Evolutionary conservation across 768 basidiomycete species (phyloP), one percentile per base, ranked within the genome.

Genomic region (Psilocybe sp.): DNA sequence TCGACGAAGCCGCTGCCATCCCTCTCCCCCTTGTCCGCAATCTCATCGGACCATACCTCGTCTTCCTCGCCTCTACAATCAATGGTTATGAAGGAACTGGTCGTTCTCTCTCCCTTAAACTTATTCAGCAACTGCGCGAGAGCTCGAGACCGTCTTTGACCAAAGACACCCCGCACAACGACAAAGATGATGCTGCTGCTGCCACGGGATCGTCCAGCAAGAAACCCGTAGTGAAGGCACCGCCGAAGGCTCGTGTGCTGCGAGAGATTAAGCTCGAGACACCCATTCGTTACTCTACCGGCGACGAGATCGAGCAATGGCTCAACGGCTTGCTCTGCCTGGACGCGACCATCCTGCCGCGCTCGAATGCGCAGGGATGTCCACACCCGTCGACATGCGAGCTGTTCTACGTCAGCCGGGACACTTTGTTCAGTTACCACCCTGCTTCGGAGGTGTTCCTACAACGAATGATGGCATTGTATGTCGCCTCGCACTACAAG

Each of bases 51-150:
- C 88, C 87, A 1, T 98, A 98, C 70, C 89, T 98, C 33, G 94
- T 98, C 44, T 98, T 98, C 76, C 87, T 98, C 78, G 92, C 97
- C 1, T 97, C 94, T n/a, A 99, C 97, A 1, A 94, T 99, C 71
- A 98, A 98, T 65, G 97, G 97, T 36, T 99, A 99, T 68, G 97
- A 98, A 77, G 97, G 97, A 20, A 98, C 97, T 0, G 97, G 97
- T n/a, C 90, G 97, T 20, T 98, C 95, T 1, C 82, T 99, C 42
- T 97, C 94, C 41, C 86, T 99, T 53, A 99, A 99, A 69, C 88
- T 99, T 50, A 89, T 99, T 56, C 91, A 98, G 67, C 94, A 97
- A 66, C 82, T 98, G 3, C 88, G 97, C 34, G 97, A 98, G 65
- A 87, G 84, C 66, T 90, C 91, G 0, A 80, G 89, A 3, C 85